These are phyloP conservation scores for Coelastrella sp. DNA, from an alignment of 139 green algal species.

Conservation along the genomic window DNA sequence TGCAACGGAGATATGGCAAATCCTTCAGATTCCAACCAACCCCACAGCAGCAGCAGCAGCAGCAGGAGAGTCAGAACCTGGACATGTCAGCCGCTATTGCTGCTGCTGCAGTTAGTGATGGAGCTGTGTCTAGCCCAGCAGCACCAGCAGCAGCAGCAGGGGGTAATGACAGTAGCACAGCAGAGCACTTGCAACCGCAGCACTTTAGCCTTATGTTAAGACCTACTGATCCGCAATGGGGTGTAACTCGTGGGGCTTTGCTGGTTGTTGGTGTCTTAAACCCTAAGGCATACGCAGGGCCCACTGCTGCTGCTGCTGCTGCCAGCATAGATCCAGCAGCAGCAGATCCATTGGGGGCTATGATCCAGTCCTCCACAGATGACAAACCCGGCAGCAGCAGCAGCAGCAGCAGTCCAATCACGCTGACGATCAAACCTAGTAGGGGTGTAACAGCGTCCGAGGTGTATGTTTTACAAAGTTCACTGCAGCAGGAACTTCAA, in stretches of 20 bases:
- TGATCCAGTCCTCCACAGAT: neutral
- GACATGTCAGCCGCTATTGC: neutral
- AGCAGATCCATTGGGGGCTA: neutral
- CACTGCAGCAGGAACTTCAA: neutral
- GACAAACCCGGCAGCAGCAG: neutral
- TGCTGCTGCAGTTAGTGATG: neutral
- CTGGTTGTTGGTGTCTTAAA: slow-evolving; percentile 5
- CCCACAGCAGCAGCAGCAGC: slow-evolving; percentile 4
- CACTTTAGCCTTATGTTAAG: slow-evolving; percentile 25
- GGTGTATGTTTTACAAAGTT: slow-evolving; percentile 29
- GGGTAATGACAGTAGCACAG: neutral
- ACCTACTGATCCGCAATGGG: slow-evolving; percentile 35
- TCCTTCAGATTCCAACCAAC: neutral
- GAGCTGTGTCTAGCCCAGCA: neutral
- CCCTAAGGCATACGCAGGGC: neutral
- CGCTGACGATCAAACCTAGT: neutral
- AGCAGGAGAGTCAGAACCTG: neutral
- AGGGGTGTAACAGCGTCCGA: slow-evolving; percentile 29
- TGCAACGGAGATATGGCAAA: slow-evolving; percentile 21
- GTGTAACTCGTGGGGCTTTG: slow-evolving; percentile 1
- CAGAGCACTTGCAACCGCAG: neutral
- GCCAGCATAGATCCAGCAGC: neutral
- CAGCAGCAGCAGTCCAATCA: neutral
- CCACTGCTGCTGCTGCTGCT: neutral
- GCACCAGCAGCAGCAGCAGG: neutral